phyloP scores from a whole-genome alignment of 1,139 yeast species.

The Scheffersomyces cryptocercus region DNA sequence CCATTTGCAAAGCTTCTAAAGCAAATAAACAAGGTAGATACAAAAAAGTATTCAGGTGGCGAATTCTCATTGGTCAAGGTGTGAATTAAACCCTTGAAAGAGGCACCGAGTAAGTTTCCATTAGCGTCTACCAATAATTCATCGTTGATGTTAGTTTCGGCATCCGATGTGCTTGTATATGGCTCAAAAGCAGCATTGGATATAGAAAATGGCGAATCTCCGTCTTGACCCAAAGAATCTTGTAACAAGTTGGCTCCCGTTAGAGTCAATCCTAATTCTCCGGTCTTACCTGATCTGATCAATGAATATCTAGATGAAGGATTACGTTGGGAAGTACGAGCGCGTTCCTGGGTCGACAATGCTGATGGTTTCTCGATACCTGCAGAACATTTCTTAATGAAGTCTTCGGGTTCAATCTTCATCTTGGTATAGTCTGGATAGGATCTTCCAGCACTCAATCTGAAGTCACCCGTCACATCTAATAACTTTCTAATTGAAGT shows the following conservation, averaged over 20 bases:
- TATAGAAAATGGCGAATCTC: conserved; percentile 45
- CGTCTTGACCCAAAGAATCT: conserved; percentile 47
- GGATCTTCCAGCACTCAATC: conserved; percentile 60
- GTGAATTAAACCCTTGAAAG: conserved; percentile 72
- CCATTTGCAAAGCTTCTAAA: conserved; percentile 77
- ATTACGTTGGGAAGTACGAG: conserved; percentile 1
- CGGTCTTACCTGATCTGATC: conserved; percentile 59
- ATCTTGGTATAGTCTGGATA: conserved; percentile 71
- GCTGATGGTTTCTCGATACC: conserved; percentile 39
- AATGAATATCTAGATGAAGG: conserved; percentile 53
- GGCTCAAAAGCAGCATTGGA: conserved; percentile 40
- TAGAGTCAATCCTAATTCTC: conserved; percentile 53
- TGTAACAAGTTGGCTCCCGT: conserved; percentile 58
- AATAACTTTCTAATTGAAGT: conserved; percentile 42
- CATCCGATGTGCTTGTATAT: conserved; percentile 21
- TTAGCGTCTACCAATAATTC: conserved; percentile 50
- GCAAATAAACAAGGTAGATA: conserved; percentile 77
- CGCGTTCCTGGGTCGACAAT: conserved; percentile 4
- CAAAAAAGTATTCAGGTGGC: conserved; percentile 69
- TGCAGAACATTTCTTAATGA: conserved; percentile 60
- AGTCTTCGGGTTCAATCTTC: conserved; percentile 62
- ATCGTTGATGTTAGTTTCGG: conserved; percentile 26
- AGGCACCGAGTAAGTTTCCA: conserved; percentile 71
- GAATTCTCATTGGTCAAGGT: conserved; percentile 71
- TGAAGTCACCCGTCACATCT: conserved; percentile 71